Evolutionary conservation across 768 basidiomycete species (phyloP), one percentile per base, ranked within the genome.

Genomic region (Boletus rubroflammeus): DNA sequence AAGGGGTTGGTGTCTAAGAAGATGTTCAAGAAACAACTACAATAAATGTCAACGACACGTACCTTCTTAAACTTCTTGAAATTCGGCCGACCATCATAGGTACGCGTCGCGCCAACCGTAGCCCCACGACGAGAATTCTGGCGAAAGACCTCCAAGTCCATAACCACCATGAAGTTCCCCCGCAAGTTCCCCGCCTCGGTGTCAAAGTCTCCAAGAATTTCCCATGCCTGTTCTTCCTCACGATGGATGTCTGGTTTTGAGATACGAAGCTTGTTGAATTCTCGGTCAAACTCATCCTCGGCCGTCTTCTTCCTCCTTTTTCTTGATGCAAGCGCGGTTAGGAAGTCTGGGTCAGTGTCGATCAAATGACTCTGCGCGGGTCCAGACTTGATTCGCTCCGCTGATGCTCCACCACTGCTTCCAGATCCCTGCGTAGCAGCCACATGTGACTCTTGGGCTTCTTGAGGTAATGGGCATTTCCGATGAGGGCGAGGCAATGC

Each of bases 41-140:
- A 53, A 23, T 8, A 43, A 26, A 28, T 9, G 10, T n/a, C 17
- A 46, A 55, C 32, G 25, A 48, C 3, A 58, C 76, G 29, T n/a
- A 84, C 85, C 79, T 82, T 83, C 59, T 81, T 88, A 61, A 91
- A 92, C 66, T 84, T 90, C 66, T 92, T 92, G 70, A 83, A 90
- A 62, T 92, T 82, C 0, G 80, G 79, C 44, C 74, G 72, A 2
- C 80, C 79, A 51, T 77, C 73, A 9, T 62, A 52, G 9, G 32
- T 36, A 4, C 50, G 82, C 79, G 81, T 19, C 74, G 65, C 3
- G 67, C 53, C 50, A 64, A 65, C 32, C 56, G 60, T 26, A 52
- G 51, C 61, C 51, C 48, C 44, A 13, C 51, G 42, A 39, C 51
- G 51, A 17, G 63, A 59, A 41, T 67, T 62, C 54, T 72, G 75